Evolutionary conservation across 2,329 filamentous ascomycete genomes (phyloP), one percentile per base, ranked within the genome.

Genomic region (Hypoxylon sp.): DNA sequence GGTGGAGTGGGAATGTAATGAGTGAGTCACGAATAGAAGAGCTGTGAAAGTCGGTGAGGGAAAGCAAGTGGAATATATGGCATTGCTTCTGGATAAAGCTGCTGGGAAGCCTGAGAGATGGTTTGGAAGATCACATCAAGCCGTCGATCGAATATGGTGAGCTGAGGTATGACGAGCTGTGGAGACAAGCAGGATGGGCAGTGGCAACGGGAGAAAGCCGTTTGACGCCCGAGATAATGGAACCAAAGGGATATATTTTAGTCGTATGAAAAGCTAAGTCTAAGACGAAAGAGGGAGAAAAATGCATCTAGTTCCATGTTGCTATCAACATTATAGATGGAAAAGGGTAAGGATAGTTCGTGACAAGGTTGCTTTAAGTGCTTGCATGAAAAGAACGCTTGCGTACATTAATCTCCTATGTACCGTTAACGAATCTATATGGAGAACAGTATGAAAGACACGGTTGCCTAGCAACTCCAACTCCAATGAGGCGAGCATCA

Each of bases 41-140:
- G 50, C 65, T 68, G 80, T 82, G 79, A 81, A 80, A 75, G 73
- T 74, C 63, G 75, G 79, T 80, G 79, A 81, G 79, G 74, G 75
- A 74, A 77, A 74, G 70, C 67, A 74, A 73, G 72, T 69, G 68
- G 73, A 71, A 75, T 82, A 81, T 82, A 82, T 78, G 78, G 62
- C 63, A 70, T 58, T 34, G 50, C 63, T 68, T 65, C 65, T 69
- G 61, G 62, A 73, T 71, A 73, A 74, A 75, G 69, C 68, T 73
- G 69, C 47, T 55, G 58, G 27, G 59, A 65, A 72, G 71, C 70
- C 61, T 73, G 63, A 48, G 30, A 67, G 50, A 58, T 64, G 54
- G 69, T 70, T 70, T 73, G 61, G 67, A 61, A 63, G 73, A 76
- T 77, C 75, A 76, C 75, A 74, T 69, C 68, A 71, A 70, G 63